Evolutionary conservation across 2,329 filamentous ascomycete genomes (phyloP), one percentile per base, ranked within the genome.

Genomic region (Grosmannia serpens): DNA sequence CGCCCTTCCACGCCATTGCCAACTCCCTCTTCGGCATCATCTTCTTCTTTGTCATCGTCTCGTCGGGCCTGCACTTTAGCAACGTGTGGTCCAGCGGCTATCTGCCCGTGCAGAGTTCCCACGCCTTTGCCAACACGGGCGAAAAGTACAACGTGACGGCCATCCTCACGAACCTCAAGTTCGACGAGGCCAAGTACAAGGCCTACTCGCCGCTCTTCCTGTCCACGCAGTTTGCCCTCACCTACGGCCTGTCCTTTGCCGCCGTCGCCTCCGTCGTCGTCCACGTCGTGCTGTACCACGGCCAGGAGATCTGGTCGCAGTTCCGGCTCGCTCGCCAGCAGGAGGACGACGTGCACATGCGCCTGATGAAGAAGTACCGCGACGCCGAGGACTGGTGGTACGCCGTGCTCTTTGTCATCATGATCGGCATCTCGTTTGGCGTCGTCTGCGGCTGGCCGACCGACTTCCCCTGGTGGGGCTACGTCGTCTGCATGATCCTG

Each of bases 141-240:
- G 66, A 70, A 2, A 62, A 72, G 11, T 87, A 88, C 71, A 78
- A 86, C 61, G 81, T 84, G 4, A 74, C 74, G 3, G 75, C 74
- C n/a, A 84, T 87, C 54, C 74, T 87, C 22, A 78, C 78, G 58
- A 63, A 83, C 62, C 71, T 75, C 58, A 74, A 78, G n/a, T 80
- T 88, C 60, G 79, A 87, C 67, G 76, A 78, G 64, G 76, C 74
- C 3, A 80, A 80, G 17, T 88, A 88, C 69, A 73, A 78, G 61
- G 72, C 74, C 26, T 87, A 88, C 68, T 87, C 84, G 24, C 85
- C 85, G 1, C 75, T 87, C 4, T 87, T 81, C 65, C 73, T 88
- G 24, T 77, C 82, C 2, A 78, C 83, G 0, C 84, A 85, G 60
- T 88, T 82, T 60, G 77, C 78, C 2, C 68, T 83, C 44, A 72